Percentiles rank a stretch among this genome's conserved stretches.
Conservation (phyloP, 148 eudicot species). For the Vaccinium corymbosum region DNA sequence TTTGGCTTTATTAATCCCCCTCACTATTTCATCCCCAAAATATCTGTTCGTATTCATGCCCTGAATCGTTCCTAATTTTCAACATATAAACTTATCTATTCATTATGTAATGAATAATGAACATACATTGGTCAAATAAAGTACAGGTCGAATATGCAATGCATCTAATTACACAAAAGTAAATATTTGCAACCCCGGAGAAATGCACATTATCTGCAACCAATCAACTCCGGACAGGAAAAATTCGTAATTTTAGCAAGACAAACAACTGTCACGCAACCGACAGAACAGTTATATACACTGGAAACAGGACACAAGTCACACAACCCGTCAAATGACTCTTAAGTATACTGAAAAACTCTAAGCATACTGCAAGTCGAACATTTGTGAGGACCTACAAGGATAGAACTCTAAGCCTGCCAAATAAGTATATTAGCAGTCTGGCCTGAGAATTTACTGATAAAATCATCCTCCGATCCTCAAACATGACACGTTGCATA, state of each 20-base stretch:
- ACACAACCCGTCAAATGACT: neutral
- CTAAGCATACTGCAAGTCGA: neutral
- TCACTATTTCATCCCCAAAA: too few relatives aligned
- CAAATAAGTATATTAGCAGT: neutral
- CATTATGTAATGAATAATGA: too few relatives aligned
- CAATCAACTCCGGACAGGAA: neutral
- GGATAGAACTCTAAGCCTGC: neutral
- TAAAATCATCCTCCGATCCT: neutral
- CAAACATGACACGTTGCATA: neutral
- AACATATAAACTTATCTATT: too few relatives aligned
- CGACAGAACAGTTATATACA: neutral
- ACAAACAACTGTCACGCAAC: neutral
- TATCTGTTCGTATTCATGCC: too few relatives aligned
- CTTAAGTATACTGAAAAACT: neutral
- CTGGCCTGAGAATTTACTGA: neutral
- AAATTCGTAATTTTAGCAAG: neutral
- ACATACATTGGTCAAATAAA: neutral
- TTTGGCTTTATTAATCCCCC: too few relatives aligned
- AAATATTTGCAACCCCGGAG: neutral
- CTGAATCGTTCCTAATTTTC: too few relatives aligned
- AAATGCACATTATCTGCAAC: slow-evolving; percentile 1
- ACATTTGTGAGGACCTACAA: neutral
- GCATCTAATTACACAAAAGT: neutral
- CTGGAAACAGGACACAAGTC: neutral
- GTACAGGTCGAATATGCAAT: neutral